phyloP scores from a whole-genome alignment of 768 basidiomycete genomes.

The Mycena polygramma region DNA sequence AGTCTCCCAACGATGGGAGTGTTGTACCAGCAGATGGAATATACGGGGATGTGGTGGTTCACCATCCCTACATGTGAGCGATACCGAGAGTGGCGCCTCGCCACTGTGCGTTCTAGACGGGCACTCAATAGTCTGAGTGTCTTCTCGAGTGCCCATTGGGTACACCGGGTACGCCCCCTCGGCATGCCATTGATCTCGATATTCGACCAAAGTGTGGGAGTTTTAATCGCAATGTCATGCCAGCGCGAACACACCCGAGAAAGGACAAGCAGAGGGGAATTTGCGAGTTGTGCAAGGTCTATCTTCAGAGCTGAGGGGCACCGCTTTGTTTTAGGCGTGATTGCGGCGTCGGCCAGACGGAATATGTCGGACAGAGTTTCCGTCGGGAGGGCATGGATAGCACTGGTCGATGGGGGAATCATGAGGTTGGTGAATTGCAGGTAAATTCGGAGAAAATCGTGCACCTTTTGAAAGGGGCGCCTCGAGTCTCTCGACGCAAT shows the following conservation, averaged over 20 bases:
- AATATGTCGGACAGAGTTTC: too few relatives aligned
- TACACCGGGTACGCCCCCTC: too few relatives aligned
- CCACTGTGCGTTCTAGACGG: conserved; percentile 14
- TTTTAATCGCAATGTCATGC: conserved; percentile 4
- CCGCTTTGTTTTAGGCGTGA: too few relatives aligned
- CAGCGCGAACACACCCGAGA: conserved; percentile 6
- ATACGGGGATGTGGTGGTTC: conserved; percentile 1
- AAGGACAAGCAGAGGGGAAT: conserved; percentile 16
- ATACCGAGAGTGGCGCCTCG: conserved; percentile 13
- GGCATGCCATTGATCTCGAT: conserved; percentile 4
- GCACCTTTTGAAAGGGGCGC: too few relatives aligned
- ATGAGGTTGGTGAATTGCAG: too few relatives aligned
- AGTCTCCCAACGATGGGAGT: conserved; percentile 17
- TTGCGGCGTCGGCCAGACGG: too few relatives aligned
- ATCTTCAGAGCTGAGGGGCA: too few relatives aligned
- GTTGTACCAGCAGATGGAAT: conserved; percentile 5
- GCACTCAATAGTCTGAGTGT: conserved; percentile 11
- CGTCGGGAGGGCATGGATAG: too few relatives aligned
- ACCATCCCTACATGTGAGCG: neutral
- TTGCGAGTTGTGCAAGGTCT: neutral
- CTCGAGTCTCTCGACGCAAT: too few relatives aligned
- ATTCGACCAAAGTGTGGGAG: conserved; percentile 7
- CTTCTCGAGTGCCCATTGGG: conserved; percentile 4
- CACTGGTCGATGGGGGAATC: too few relatives aligned
- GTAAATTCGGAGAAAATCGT: too few relatives aligned